phyloP scores from a whole-genome alignment of 2,329 filamentous ascomycete genomes.

The Alternaria incomplexa region DNA sequence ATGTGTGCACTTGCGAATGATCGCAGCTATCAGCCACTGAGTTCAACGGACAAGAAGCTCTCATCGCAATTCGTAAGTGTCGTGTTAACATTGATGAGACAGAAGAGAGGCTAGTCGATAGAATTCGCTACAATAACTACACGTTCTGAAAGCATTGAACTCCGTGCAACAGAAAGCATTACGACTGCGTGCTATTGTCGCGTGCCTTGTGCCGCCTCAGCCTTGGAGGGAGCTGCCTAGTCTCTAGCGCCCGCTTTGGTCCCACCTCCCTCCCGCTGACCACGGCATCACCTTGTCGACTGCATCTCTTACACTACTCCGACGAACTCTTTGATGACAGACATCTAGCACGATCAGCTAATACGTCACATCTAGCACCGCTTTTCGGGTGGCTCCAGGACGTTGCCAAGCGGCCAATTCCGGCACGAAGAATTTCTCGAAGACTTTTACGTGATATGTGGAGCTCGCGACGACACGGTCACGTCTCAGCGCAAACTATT shows the following conservation, averaged over 20 bases:
- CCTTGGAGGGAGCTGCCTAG: not conserved
- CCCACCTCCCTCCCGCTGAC: slow-evolving; percentile 5
- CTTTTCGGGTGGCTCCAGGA: slow-evolving; percentile 16
- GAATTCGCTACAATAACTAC: not conserved
- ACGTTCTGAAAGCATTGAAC: not conserved
- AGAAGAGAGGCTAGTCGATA: not conserved
- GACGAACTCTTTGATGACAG: not conserved
- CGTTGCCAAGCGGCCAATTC: slow-evolving; percentile 26
- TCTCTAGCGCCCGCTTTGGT: slow-evolving; percentile 7
- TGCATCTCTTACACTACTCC: not conserved
- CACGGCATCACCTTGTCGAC: slow-evolving; percentile 3
- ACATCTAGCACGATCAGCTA: not conserved
- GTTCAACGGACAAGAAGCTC: not conserved
- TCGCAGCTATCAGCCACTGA: not conserved
- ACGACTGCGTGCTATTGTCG: not conserved
- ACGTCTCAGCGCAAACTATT: slow-evolving; percentile 33
- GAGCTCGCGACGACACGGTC: slow-evolving; percentile 26
- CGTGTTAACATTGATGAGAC: not conserved
- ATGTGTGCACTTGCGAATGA: not conserved
- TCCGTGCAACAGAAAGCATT: not conserved
- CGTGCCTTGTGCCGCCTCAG: not conserved
- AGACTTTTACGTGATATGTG: slow-evolving; percentile 43
- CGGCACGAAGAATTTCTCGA: slow-evolving; percentile 33
- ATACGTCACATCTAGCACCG: not conserved
- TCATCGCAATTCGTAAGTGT: not conserved